phyloP scores from a whole-genome alignment of 768 basidiomycete genomes.

The Glaciozyma martinii region DNA sequence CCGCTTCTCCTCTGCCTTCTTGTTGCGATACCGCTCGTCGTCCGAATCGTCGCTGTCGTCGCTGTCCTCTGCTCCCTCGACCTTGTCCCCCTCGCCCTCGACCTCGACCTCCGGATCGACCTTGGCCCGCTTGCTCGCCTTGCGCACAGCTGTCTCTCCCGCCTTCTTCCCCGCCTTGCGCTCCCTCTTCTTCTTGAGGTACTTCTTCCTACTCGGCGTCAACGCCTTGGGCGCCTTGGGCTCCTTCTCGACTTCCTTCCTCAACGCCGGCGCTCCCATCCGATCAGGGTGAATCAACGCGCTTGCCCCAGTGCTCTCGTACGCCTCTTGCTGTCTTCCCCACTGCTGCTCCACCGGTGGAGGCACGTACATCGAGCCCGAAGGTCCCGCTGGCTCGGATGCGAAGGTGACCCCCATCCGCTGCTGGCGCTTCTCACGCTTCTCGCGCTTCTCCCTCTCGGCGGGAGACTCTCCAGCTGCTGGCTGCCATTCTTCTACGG shows the following conservation, averaged over 20 bases:
- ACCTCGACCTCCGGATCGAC: slow-evolving; percentile 35
- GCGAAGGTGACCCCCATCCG: slow-evolving; percentile 2
- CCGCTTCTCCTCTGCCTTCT: slow-evolving; percentile 26
- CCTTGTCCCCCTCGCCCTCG: slow-evolving; percentile 11
- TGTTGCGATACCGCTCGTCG: slow-evolving; percentile 25
- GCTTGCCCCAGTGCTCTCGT: not conserved
- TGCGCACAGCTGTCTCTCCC: slow-evolving; percentile 36
- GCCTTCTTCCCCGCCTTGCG: slow-evolving; percentile 51
- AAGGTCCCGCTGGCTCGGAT: not conserved
- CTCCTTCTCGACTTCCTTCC: slow-evolving; percentile 10
- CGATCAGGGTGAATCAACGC: slow-evolving; percentile 19
- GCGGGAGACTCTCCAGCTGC: slow-evolving; percentile 17
- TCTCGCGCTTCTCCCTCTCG: slow-evolving; percentile 29
- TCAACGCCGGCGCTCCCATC: not conserved
- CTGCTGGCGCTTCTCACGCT: slow-evolving; percentile 8
- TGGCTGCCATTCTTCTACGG: slow-evolving; percentile 20
- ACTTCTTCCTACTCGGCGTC: slow-evolving; percentile 63
- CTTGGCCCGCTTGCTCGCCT: slow-evolving; percentile 30
- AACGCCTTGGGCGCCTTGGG: slow-evolving; percentile 44
- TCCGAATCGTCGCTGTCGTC: slow-evolving; percentile 8
- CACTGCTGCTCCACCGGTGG: not conserved
- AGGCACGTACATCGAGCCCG: not conserved
- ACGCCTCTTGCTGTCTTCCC: not conserved
- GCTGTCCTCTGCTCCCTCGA: slow-evolving; percentile 7
- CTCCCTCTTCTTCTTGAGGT: slow-evolving; percentile 62